A percentile compares a stretch with the other conserved stretches of the same genome.
These are phyloP conservation scores for Fraxinus sp. DNA, from an alignment of 305 asterid genomes.

Conservation along the genomic window DNA sequence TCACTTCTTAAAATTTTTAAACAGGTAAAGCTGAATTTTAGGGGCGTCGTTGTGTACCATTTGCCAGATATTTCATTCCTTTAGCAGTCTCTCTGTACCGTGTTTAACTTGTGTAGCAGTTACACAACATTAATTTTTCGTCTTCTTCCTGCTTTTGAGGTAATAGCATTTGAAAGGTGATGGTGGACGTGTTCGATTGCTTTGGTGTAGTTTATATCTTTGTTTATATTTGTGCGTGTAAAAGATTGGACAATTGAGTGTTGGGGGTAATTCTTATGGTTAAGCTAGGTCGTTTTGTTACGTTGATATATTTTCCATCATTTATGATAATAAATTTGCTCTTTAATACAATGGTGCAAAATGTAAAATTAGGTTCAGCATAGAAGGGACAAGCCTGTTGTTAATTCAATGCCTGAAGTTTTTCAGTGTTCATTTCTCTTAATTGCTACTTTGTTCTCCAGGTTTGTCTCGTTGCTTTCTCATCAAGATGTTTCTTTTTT, in stretches of 20 bases:
- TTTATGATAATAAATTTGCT: constrained; percentile 36
- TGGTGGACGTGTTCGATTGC: background rate
- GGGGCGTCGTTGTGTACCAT: background rate
- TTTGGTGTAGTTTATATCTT: background rate
- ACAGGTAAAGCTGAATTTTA: background rate
- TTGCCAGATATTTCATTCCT: background rate
- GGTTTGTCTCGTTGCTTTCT: constrained; percentile 59
- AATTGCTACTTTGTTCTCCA: constrained; percentile 55
- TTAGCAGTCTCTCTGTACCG: background rate
- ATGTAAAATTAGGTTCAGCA: constrained; percentile 62
- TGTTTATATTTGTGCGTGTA: constrained; percentile 9
- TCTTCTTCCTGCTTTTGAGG: background rate
- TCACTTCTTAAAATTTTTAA: background rate
- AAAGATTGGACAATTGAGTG: constrained; percentile 2
- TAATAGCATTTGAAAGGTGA: background rate
- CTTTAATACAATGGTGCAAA: constrained; percentile 51
- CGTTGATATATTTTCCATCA: constrained; percentile 24
- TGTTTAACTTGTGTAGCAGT: background rate
- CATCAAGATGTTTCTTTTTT: constrained; percentile 45
- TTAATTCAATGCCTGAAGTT: constrained; percentile 63
- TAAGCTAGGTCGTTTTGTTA: constrained; percentile 25
- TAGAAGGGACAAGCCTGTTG: constrained; percentile 60
- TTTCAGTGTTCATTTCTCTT: constrained; percentile 58
- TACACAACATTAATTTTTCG: background rate
- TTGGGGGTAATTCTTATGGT: constrained; percentile 12